These are phyloP conservation scores for Aspergillus tamarii DNA, from an alignment of 2,329 filamentous ascomycete genomes.

Conservation along the genomic window DNA sequence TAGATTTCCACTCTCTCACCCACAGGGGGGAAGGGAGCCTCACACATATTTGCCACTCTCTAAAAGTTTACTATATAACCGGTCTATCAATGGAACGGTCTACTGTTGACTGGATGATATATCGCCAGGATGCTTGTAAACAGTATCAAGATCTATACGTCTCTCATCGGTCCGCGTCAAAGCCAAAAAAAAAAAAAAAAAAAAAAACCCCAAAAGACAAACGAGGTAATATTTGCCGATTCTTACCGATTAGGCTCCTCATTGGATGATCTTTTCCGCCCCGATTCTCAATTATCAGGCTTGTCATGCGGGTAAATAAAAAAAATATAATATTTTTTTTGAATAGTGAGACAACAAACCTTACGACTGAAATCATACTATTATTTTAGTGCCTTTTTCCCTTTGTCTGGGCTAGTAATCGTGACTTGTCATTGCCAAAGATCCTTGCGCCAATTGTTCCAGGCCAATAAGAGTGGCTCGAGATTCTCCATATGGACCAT, in stretches of 20 bases:
- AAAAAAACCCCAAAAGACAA: background rate
- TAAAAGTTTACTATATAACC: background rate
- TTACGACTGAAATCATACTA: background rate
- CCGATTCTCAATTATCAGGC: background rate
- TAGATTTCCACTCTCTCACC: background rate
- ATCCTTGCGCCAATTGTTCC: background rate
- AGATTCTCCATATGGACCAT: background rate
- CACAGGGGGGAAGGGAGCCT: background rate
- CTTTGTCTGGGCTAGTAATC: background rate
- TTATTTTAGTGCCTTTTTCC: slow-evolving; percentile 2
- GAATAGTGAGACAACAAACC: background rate
- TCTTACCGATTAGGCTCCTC: background rate
- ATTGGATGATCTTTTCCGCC: background rate
- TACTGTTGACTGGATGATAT: background rate
- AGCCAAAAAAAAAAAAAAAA: no score
- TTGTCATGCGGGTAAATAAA: background rate
- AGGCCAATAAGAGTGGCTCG: background rate
- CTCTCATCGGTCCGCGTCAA: background rate
- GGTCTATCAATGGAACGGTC: background rate
- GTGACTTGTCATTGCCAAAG: slow-evolving; percentile 1
- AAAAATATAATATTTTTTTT: no score
- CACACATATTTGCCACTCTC: background rate
- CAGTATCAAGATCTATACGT: background rate
- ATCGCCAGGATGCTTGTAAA: no score
- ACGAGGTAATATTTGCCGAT: background rate